Evolutionary conservation across 371 early-diverging fungal species (phyloP).

Genomic region (Chytridium lagenaria): DNA sequence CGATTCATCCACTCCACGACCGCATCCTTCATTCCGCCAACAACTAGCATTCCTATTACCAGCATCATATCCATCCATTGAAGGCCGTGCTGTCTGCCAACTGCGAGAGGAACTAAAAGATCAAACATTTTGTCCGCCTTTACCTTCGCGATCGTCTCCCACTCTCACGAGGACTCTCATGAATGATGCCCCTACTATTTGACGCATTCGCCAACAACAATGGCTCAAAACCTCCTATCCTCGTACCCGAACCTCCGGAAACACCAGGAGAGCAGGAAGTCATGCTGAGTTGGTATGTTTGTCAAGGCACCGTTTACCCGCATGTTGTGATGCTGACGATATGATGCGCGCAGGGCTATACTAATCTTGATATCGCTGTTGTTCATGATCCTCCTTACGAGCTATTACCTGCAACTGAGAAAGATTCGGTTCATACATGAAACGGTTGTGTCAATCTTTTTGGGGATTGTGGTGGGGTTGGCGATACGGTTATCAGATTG

Average conservation of each 20-base stretch:
- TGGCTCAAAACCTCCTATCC: not conserved
- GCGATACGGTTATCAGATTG: slow-evolving; percentile 73
- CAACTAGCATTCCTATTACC: too few species aligned
- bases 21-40: too few species aligned
- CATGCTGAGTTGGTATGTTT: not conserved
- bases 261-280: not conserved
- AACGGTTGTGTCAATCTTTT: slow-evolving; percentile 89
- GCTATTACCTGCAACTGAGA: slow-evolving; percentile 83
- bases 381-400: slow-evolving; percentile 80
- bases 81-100: too few species aligned
- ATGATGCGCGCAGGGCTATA: slow-evolving; percentile 61
- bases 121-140: too few species aligned
- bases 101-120: too few species aligned
- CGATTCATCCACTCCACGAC: too few species aligned
- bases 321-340: not conserved
- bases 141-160: too few species aligned
- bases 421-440: slow-evolving; percentile 90
- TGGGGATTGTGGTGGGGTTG: slow-evolving; percentile 88
- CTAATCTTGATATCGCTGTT: slow-evolving; percentile 84
- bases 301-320: not conserved
- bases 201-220: not conserved
- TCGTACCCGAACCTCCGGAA: not conserved
- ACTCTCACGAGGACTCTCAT: not conserved
- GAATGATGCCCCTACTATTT: not conserved
- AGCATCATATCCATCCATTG: too few species aligned